Conservation (phyloP, 129 eudicot genomes). For the Flaveria sonorensis region DNA sequence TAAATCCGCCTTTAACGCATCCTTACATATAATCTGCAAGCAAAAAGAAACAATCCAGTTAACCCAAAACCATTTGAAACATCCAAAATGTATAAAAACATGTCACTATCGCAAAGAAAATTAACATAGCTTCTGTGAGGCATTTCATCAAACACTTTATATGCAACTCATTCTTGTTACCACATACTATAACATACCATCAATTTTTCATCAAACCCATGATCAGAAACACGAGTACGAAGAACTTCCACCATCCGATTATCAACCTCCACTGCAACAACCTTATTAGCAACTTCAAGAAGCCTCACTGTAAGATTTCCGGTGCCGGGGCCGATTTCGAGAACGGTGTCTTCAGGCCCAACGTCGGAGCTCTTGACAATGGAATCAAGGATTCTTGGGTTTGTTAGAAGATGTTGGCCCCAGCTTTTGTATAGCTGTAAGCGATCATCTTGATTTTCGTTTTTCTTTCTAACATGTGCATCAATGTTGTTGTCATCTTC, state of each 20-base stretch:
- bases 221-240: conserved; percentile 54
- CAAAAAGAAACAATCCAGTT: not conserved
- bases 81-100: not conserved
- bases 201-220: conserved; percentile 48
- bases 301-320: conserved; percentile 92
- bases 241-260: conserved; percentile 76
- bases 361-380: conserved; percentile 63
- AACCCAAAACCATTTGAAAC: not conserved
- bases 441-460: conserved; percentile 43
- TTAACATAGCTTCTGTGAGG: not conserved
- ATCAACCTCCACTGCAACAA: conserved; percentile 79
- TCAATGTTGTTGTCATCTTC: conserved; percentile 30
- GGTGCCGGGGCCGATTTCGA: conserved; percentile 98
- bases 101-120: not conserved
- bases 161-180: conserved; percentile 1
- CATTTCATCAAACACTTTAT: conserved; percentile 53
- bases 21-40: conserved; percentile 66
- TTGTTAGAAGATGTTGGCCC: conserved; percentile 89
- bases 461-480: conserved; percentile 27
- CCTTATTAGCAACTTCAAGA: conserved; percentile 66
- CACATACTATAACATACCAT: conserved; percentile 70
- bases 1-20: conserved; percentile 81
- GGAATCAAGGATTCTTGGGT: conserved; percentile 68
- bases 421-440: conserved; percentile 69
- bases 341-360: conserved; percentile 65